phyloP scores from a whole-genome alignment of 2,329 filamentous ascomycete genomes.

The Phymatotrichopsis omnivora region DNA sequence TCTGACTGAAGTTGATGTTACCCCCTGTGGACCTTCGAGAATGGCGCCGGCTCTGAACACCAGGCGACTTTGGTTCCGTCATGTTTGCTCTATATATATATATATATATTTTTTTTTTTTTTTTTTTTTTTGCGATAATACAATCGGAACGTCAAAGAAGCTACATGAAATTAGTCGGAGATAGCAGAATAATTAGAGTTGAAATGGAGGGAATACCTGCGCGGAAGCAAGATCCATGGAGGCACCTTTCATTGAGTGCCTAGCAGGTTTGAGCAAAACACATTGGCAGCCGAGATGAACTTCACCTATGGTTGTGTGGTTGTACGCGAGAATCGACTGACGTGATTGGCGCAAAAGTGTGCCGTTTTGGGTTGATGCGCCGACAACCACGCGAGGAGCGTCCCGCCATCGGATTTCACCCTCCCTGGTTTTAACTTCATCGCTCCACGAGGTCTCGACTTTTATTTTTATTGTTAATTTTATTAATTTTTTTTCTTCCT shows the following conservation, averaged over 20 bases:
- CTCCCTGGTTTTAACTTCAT: no score
- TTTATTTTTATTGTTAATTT: no score
- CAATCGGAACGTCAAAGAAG: background rate
- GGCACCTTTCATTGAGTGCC: background rate
- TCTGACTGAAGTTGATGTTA: slow-evolving; percentile 25
- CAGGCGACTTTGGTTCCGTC: slow-evolving; percentile 2
- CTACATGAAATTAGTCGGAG: background rate
- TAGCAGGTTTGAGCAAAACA: background rate
- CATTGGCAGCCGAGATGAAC: background rate
- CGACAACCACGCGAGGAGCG: no score
- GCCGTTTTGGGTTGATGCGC: no score
- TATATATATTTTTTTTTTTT: background rate
- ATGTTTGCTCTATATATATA: background rate
- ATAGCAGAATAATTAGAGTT: background rate
- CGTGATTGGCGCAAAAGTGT: no score
- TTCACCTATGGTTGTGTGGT: no score
- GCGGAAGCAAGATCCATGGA: background rate
- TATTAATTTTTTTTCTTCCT: no score
- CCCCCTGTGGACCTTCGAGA: slow-evolving; percentile 23
- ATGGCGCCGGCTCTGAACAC: slow-evolving; percentile 18
- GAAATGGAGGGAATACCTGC: background rate
- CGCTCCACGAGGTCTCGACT: no score
- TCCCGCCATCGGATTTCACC: no score
- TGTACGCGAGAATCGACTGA: no score
- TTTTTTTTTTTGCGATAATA: slow-evolving; percentile 1